Evolutionary conservation across 1,139 yeast genomes (phyloP), one percentile per base, ranked within the genome.

Genomic region (Blastobotrys arbuscula): DNA sequence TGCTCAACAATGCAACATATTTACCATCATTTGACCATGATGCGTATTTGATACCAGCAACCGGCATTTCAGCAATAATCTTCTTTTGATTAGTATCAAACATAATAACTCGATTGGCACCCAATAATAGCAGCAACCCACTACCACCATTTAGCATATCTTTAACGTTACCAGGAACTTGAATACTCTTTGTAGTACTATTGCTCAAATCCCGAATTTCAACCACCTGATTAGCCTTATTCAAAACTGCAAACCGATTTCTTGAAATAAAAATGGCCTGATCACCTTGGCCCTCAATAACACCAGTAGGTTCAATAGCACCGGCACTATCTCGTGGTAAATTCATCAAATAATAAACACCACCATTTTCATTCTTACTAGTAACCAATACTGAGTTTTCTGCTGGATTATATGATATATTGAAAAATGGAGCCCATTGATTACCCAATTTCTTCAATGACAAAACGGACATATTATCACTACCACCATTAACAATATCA

Each of bases 11-110:
- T 1, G 98, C 98, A 57, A 90, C 78, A 63, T 87, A 78, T 63
- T 84, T 87, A 42, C 95, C 95, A 67, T 89, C 96, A 49, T 74
- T 72, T 15, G 97, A 88, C 96, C 96, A 89, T 15, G 82, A 72
- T 28, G 82, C 95, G 61, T 92, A 90, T 68, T 92, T 92, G 56
- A 90, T 89, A 63, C 82, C 84, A 18, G 58, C 44, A 43, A 83
- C 87, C 52, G 78, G 75, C 49, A 85, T 70, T 59, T 84, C 89
- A 16, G 84, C 76, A 52, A 90, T 65, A 54, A 78, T 82, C 65
- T 84, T 86, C 69, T 87, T 82, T 72, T 92, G 98, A 68, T 90
- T 97, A 49, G 90, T 95, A 66, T 94, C 98, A 65, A 82, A 88
- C 58, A 85, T 79, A 48, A 84, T 79, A 38, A 92, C 96, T 16